These are phyloP conservation scores for Raddia guianensis DNA, from an alignment of 176 grass and related monocot genomes.

Conservation along the genomic window DNA sequence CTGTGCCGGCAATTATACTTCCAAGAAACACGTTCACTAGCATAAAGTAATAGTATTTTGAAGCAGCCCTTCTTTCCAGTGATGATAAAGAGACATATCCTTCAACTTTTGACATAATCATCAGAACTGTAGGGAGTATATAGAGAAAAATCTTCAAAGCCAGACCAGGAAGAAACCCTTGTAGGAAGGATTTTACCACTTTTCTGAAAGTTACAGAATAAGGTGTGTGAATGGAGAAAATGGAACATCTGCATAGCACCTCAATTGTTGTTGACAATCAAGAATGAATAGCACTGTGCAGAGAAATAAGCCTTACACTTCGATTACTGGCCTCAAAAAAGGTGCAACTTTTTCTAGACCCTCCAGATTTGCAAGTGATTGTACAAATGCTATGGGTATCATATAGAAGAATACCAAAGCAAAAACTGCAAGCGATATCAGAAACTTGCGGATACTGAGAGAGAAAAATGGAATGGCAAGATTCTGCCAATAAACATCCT, in stretches of 20 bases:
- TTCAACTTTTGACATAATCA: conserved; percentile 97
- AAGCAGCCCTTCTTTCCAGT: conserved; percentile 82
- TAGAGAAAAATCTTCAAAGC: conserved; percentile 91
- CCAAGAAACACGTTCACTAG: conserved; percentile 93
- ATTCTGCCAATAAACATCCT: conserved; percentile 95
- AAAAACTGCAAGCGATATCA: conserved; percentile 83
- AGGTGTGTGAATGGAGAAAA: neutral
- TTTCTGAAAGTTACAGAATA: conserved; percentile 54
- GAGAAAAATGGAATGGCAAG: conserved; percentile 96
- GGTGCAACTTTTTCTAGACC: conserved; percentile 97
- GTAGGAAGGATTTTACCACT: conserved; percentile 85
- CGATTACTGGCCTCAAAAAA: conserved; percentile 85
- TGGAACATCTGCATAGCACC: neutral
- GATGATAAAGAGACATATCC: conserved; percentile 92
- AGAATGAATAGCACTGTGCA: conserved; percentile 19
- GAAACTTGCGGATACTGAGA: conserved; percentile 79
- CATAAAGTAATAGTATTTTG: conserved; percentile 99
- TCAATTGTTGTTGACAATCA: neutral
- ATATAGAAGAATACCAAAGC: conserved; percentile 94
- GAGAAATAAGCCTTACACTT: conserved; percentile 60
- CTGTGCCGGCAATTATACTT: conserved; percentile 91
- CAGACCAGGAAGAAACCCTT: conserved; percentile 94
- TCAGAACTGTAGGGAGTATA: conserved; percentile 84
- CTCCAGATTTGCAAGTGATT: conserved; percentile 99
- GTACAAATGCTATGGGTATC: conserved; percentile 96